Percentiles rank a stretch among this genome's conserved stretches.
Conservation (phyloP, 2,329 filamentous ascomycete species). For the Dichotomopilus funicola region DNA sequence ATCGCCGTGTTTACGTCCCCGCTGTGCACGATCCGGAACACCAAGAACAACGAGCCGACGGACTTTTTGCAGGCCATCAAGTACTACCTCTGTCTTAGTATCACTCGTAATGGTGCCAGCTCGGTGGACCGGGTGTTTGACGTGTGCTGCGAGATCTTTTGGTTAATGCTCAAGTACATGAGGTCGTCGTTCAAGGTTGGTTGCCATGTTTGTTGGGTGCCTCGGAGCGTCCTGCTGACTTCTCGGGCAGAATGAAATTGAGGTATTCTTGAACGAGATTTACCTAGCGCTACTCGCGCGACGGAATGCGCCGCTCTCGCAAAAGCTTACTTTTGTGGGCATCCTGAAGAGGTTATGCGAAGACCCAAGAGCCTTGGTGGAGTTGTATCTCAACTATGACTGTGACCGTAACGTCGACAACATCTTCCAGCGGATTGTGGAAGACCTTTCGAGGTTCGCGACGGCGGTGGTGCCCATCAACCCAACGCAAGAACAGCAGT, state of each 20-base stretch:
- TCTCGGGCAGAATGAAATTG: conserved; percentile 80
- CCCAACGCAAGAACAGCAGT: conserved; percentile 73
- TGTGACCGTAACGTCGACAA: conserved; percentile 95
- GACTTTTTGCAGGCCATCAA: conserved; percentile 92
- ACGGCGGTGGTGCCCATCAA: conserved; percentile 72
- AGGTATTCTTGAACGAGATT: conserved; percentile 96
- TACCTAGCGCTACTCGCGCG: conserved; percentile 89
- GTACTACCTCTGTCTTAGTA: conserved; percentile 90
- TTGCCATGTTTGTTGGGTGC: conserved; percentile 3
- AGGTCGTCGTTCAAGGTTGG: conserved; percentile 83
- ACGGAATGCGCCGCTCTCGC: conserved; percentile 75
- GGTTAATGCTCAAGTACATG: conserved; percentile 92
- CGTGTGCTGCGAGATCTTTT: conserved; percentile 94
- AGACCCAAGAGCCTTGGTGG: conserved; percentile 83
- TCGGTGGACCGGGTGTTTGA: conserved; percentile 90
- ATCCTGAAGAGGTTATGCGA: conserved; percentile 77
- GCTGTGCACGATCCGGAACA: conserved; percentile 84
- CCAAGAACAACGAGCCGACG: conserved; percentile 79
- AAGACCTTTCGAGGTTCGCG: conserved; percentile 84
- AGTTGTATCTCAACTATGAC: conserved; percentile 97
- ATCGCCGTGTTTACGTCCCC: conserved; percentile 86
- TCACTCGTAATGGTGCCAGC: conserved; percentile 92
- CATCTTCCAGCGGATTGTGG: conserved; percentile 91
- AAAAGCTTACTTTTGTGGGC: conserved; percentile 87
- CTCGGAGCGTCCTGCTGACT: background rate